phyloP scores from a whole-genome alignment of 805 yeast species.

The Blastobotrys chiropterorum region DNA sequence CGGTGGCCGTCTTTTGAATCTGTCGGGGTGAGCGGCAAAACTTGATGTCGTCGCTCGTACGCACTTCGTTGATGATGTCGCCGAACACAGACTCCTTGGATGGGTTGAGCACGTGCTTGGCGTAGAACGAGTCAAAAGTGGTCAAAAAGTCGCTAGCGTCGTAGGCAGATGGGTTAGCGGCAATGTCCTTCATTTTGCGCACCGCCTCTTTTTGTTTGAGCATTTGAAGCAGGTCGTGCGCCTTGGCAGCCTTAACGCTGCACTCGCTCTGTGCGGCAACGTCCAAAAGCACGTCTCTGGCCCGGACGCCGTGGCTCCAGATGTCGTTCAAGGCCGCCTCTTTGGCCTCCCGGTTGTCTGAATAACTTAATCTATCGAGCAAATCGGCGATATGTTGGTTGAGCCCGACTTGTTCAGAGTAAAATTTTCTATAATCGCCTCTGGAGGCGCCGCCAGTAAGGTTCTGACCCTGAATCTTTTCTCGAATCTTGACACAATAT shows the following conservation, averaged over 20 bases:
- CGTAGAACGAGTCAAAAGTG: slow-evolving; percentile 2
- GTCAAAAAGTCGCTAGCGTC: background rate
- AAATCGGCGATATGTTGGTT: background rate
- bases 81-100: background rate
- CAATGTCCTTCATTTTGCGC: background rate
- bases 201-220: slow-evolving; percentile 1
- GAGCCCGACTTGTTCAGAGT: slow-evolving; percentile 1
- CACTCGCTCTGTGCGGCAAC: background rate
- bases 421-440: background rate
- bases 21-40: background rate
- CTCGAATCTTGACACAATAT: background rate
- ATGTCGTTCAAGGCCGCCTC: background rate
- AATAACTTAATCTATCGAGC: background rate
- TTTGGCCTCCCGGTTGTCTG: background rate
- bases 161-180: background rate
- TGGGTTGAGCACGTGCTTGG: slow-evolving; percentile 4
- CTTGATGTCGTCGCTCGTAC: background rate
- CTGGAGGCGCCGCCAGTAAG: background rate
- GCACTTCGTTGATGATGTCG: background rate
- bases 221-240: background rate
- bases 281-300: background rate
- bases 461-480: background rate
- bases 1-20: background rate
- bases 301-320: background rate
- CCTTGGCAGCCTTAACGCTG: background rate